Base-by-base conservation (phyloP, 805 yeast genomes). In the Kodamaea jinghongensis region DNA sequence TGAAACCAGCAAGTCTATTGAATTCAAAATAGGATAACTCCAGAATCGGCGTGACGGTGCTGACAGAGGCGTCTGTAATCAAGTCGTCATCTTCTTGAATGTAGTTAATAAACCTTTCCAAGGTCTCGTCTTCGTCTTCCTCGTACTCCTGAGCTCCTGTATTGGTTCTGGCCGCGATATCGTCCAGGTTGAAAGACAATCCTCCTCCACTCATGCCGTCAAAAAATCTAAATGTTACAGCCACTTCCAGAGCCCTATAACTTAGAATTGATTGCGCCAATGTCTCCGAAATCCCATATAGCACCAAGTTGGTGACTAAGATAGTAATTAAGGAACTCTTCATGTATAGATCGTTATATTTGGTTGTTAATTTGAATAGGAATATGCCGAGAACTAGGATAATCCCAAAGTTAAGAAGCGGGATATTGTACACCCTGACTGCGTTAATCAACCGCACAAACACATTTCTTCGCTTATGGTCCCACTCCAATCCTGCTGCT, bases 251-350 rank as follows among this genome's bases (percentile, higher is more conserved):
- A 9, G 48, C 39, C 17, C 48, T 38, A 41, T 55, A 67, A 33
- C 63, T 44, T 17, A 63, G 54, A 3, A 88, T 67, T 2, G 84
- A 73, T 60, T 91, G 98, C 0, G 98, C 98, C 46, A 90, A 56
- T 0, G 90, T 78, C 57, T 91, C 98, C 0, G 97, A 89, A n/a
- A 88, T 79, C 0, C 96, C 96, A 58, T 81, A 86, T 4, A 91
- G 67, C 4, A 90, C 79, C 20, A 86, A 63, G 54, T 91, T 91
- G 1, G 96, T 83, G 16, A 81, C 76, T 43, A 87, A 76, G 27
- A 89, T 86, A 11, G 96, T 87, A n/a, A 83, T 58, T 22, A 88
- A 61, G 1, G 93, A 81, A 34, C 79, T 78, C 42, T 65, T 70
- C 44, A 75, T 73, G 58, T 89, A 89, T 40, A 83, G 54, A 6